These are phyloP conservation scores for Neurospora sp. DNA, from an alignment of 495 filamentous ascomycete genomes.

Conservation along the genomic window DNA sequence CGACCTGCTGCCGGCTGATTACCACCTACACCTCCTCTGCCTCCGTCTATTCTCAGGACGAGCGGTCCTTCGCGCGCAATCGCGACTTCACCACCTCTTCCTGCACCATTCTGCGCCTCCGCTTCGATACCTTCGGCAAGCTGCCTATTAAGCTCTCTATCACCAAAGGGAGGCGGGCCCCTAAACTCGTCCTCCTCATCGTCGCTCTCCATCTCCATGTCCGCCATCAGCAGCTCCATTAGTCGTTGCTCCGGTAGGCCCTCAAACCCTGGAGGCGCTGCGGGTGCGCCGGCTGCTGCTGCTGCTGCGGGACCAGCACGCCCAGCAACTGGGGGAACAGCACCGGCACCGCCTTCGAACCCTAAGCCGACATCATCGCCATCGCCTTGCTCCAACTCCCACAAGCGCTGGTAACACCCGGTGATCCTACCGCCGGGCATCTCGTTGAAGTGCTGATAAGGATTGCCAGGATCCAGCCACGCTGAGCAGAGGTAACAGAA, in stretches of 20 bases:
- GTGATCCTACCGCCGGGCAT: slow-evolving; percentile 37
- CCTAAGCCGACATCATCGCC: slow-evolving; percentile 49
- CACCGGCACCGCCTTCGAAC: slow-evolving; percentile 38
- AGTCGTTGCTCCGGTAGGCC: neutral
- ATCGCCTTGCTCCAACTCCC: slow-evolving; percentile 83
- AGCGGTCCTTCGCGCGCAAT: slow-evolving; percentile 45
- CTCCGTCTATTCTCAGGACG: slow-evolving; percentile 39
- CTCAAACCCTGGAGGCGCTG: neutral
- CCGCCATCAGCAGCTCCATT: slow-evolving; percentile 12
- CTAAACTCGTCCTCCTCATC: slow-evolving; percentile 11
- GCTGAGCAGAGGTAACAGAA: slow-evolving; percentile 92
- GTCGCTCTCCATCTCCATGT: slow-evolving; percentile 15
- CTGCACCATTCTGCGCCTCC: slow-evolving; percentile 2
- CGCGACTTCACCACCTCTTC: slow-evolving; percentile 17
- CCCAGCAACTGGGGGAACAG: neutral
- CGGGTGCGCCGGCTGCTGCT: neutral
- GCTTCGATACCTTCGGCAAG: neutral
- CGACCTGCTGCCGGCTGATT: slow-evolving; percentile 20
- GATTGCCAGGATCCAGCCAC: slow-evolving; percentile 73
- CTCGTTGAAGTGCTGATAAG: slow-evolving; percentile 79
- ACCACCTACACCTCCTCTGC: neutral
- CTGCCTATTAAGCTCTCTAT: neutral
- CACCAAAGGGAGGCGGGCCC: neutral
- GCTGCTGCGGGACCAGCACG: neutral
- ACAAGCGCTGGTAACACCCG: slow-evolving; percentile 71